A percentile compares a stretch with the other conserved stretches of the same genome.
These are phyloP conservation scores for Halenospora varia DNA, from an alignment of 495 filamentous ascomycete genomes.

Conservation along the genomic window DNA sequence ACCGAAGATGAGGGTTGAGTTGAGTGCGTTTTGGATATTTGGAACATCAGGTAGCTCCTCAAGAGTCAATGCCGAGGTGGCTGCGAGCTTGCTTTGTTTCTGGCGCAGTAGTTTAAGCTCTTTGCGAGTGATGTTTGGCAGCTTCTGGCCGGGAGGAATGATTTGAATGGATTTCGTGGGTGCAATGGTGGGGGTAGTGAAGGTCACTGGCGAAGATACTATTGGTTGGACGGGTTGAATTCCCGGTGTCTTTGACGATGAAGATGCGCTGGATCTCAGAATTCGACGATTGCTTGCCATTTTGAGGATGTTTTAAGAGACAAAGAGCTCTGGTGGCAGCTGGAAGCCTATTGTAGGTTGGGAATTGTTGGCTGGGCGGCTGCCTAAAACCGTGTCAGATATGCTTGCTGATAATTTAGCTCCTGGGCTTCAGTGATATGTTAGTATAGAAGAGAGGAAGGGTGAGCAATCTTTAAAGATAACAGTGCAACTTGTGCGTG, in stretches of 20 bases:
- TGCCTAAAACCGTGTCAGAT: too few species aligned
- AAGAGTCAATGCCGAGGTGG: constrained; percentile 8
- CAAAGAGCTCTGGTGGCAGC: too few species aligned
- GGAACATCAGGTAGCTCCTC: not conserved
- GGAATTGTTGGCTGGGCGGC: too few species aligned
- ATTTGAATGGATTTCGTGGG: not conserved
- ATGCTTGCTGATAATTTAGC: too few species aligned
- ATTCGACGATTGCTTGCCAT: not conserved
- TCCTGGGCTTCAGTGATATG: too few species aligned
- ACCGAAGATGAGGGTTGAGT: constrained; percentile 37
- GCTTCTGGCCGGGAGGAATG: not conserved
- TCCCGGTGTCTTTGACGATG: not conserved
- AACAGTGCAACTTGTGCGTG: too few species aligned
- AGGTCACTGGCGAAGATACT: not conserved
- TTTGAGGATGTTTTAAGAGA: too few species aligned
- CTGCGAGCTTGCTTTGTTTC: constrained; percentile 16
- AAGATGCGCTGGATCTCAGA: not conserved
- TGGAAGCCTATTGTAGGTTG: too few species aligned
- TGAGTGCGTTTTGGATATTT: constrained; percentile 15
- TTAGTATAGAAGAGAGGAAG: too few species aligned
- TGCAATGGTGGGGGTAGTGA: not conserved
- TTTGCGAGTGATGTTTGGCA: constrained; percentile 4
- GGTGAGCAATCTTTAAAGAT: too few species aligned
- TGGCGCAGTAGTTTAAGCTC: constrained; percentile 19
- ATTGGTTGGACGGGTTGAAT: not conserved